Percentiles rank a stretch among this genome's conserved stretches.
phyloP scores from a whole-genome alignment of 352 stramenopile species.

The Globisporangium perplexum region DNA sequence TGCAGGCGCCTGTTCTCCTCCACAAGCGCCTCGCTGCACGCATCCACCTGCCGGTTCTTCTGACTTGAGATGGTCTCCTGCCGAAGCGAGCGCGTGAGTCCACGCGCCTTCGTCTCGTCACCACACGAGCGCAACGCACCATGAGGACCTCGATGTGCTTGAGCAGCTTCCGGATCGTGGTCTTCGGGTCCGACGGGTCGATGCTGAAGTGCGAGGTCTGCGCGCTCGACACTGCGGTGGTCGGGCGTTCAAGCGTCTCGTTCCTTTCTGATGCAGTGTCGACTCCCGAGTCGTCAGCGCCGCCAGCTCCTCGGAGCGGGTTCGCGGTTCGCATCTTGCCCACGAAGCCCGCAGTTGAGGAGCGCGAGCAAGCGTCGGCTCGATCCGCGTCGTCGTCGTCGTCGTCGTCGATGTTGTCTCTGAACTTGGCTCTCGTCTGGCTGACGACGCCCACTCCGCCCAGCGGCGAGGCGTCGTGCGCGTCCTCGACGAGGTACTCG shows the following conservation, averaged over 20 bases:
- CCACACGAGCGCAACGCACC: conserved; percentile 20
- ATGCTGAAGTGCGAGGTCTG: conserved; percentile 54
- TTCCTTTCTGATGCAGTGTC: neutral
- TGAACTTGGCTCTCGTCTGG: conserved; percentile 7
- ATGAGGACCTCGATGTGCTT: conserved; percentile 81
- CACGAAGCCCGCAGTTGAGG: conserved; percentile 28
- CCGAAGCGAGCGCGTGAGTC: neutral
- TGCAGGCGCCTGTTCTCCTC: conserved; percentile 62
- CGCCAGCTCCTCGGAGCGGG: conserved; percentile 12
- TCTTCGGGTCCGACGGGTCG: conserved; percentile 77
- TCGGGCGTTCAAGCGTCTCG: conserved; percentile 6
- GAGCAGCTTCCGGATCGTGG: conserved; percentile 74
- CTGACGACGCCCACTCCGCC: conserved; percentile 7
- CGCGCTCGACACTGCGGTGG: conserved; percentile 17
- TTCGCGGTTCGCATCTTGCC: conserved; percentile 58
- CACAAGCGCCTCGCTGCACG: conserved; percentile 39
- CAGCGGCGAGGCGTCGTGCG: conserved; percentile 12
- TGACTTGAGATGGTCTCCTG: conserved; percentile 53
- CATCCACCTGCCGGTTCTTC: conserved; percentile 46
- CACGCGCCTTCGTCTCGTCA: neutral
- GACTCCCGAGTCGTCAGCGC: neutral
- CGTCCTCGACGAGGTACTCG: conserved; percentile 65
- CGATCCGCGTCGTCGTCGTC: no score
- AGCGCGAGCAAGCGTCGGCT: no score
- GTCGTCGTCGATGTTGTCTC: conserved; percentile 5